phyloP scores from a whole-genome alignment of 192 early-diverging fungal species.

The Obelidium mucronatum region DNA sequence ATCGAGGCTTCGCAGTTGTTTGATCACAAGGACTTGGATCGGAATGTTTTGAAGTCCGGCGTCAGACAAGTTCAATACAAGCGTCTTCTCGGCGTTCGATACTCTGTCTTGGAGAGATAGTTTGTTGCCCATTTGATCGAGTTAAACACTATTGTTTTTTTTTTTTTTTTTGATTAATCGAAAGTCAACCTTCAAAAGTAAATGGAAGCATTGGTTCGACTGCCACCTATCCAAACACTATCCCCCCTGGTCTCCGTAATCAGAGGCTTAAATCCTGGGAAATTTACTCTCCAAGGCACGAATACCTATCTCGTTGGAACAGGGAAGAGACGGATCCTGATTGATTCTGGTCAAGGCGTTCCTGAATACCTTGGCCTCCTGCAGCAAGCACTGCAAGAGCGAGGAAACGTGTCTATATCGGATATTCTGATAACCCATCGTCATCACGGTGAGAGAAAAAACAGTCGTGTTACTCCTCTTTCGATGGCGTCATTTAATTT shows the following conservation, averaged over 20 bases:
- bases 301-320: slow-evolving; percentile 88
- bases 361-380: slow-evolving; percentile 70
- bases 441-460: slow-evolving; percentile 59
- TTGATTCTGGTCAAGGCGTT: slow-evolving; percentile 84
- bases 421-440: slow-evolving; percentile 80
- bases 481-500: background rate
- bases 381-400: slow-evolving; percentile 54
- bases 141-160: background rate
- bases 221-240: background rate
- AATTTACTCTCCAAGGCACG: slow-evolving; percentile 84
- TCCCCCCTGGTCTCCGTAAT: slow-evolving; percentile 42
- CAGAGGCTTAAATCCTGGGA: slow-evolving; percentile 78
- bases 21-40: slow-evolving; percentile 13
- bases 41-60: slow-evolving; percentile 25
- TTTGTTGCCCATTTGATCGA: slow-evolving; percentile 29
- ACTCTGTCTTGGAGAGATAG: slow-evolving; percentile 23
- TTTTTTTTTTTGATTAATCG: background rate
- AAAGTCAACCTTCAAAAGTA: background rate
- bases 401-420: slow-evolving; percentile 57
- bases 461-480: background rate
- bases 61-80: slow-evolving; percentile 20
- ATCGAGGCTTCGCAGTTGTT: slow-evolving; percentile 31
- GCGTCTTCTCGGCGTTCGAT: slow-evolving; percentile 31
- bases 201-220: background rate
- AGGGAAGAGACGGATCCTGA: slow-evolving; percentile 71